phyloP scores from a whole-genome alignment of 116 monocot species.

The Zostera marina region DNA sequence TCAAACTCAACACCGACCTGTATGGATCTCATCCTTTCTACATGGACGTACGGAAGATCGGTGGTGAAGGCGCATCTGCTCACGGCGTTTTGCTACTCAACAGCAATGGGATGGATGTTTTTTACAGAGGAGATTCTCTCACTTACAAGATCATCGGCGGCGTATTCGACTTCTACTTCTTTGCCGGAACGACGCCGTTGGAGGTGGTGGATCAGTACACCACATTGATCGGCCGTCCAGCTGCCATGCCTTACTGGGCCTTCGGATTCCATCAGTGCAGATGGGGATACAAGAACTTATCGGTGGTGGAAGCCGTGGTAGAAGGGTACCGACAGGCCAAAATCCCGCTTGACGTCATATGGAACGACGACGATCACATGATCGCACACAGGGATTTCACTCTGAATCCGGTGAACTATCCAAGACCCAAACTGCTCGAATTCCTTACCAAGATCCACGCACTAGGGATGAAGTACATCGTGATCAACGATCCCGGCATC shows the following conservation, averaged over 20 bases:
- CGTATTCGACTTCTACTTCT: constrained; percentile 88
- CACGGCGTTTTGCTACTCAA: constrained; percentile 84
- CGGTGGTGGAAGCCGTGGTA: constrained; percentile 87
- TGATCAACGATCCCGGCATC: constrained; percentile 89
- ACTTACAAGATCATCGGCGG: constrained; percentile 92
- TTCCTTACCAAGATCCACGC: constrained; percentile 79
- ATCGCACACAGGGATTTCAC: constrained; percentile 92
- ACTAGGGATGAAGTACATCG: constrained; percentile 75
- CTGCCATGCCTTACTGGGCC: constrained; percentile 98
- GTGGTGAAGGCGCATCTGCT: constrained; percentile 27
- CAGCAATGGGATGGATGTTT: constrained; percentile 95
- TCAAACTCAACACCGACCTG: constrained; percentile 79
- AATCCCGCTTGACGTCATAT: constrained; percentile 90
- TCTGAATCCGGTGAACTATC: constrained; percentile 68
- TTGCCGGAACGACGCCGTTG: constrained; percentile 55
- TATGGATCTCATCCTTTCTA: constrained; percentile 93
- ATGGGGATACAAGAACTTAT: constrained; percentile 89
- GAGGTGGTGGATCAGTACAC: constrained; percentile 85
- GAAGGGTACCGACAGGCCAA: constrained; percentile 64
- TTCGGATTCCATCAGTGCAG: constrained; percentile 97
- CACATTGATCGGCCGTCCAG: constrained; percentile 61
- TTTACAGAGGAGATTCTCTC: constrained; percentile 62
- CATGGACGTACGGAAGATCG: constrained; percentile 70
- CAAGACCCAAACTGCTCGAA: constrained; percentile 37
- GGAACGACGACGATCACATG: constrained; percentile 99